These are phyloP conservation scores for Fraxinus albicans DNA, from an alignment of 305 asterid species.

Conservation along the genomic window DNA sequence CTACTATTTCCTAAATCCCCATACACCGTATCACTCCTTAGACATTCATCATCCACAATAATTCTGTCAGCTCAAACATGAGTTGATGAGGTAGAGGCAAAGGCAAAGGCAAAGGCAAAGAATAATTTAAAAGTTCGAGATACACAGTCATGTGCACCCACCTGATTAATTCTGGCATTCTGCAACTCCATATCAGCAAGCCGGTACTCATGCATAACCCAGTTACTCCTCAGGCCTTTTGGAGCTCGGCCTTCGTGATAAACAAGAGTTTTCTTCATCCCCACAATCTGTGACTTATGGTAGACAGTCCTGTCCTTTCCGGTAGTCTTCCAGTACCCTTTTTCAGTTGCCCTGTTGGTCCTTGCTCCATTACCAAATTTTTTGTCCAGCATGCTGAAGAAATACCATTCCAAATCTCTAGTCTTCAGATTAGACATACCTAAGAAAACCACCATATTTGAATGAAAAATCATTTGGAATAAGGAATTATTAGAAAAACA, in stretches of 20 bases:
- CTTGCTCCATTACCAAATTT: conserved; percentile 87
- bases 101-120: background rate
- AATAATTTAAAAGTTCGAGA: background rate
- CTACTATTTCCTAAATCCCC: background rate
- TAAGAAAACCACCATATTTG: conserved; percentile 23
- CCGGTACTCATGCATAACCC: conserved; percentile 99
- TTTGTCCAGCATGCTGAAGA: conserved; percentile 84
- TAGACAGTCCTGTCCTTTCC: conserved; percentile 88
- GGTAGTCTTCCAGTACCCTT: conserved; percentile 97
- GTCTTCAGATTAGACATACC: conserved; percentile 73
- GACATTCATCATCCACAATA: background rate
- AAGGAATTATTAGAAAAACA: background rate
- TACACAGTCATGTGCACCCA: conserved; percentile 23
- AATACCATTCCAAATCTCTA: conserved; percentile 94
- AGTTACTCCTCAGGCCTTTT: conserved; percentile 80
- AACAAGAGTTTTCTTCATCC: conserved; percentile 97
- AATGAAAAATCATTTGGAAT: conserved; percentile 17
- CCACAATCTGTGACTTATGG: conserved; percentile 63
- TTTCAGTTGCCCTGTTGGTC: conserved; percentile 90
- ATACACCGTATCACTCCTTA: background rate
- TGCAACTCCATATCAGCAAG: conserved; percentile 66
- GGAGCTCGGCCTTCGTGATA: conserved; percentile 96
- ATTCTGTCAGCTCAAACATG: background rate
- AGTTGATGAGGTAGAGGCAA: background rate
- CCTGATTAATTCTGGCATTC: conserved; percentile 73